Conservation (phyloP, 495 filamentous ascomycete species). For the Podospora pseudopauciseta region DNA sequence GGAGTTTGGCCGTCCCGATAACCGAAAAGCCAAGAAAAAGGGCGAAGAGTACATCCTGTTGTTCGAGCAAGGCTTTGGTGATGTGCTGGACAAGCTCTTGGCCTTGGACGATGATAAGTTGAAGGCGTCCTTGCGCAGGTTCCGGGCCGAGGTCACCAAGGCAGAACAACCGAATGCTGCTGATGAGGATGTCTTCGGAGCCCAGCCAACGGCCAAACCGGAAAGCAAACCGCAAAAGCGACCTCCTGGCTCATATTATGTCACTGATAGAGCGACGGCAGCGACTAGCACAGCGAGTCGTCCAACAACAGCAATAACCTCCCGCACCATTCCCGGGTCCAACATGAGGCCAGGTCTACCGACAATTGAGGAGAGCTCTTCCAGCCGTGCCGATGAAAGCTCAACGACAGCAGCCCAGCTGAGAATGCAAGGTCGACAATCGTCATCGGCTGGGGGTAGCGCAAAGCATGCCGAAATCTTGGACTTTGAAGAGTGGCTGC, state of each 20-base stretch:
- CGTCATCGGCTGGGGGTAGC: too few species aligned
- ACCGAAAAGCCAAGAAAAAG: background rate
- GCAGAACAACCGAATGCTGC: background rate
- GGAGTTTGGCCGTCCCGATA: background rate
- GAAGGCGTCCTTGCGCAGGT: background rate
- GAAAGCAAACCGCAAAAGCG: background rate
- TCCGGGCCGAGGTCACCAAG: background rate
- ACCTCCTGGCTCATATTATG: too few species aligned
- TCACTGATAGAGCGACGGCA: too few species aligned
- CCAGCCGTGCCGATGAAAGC: too few species aligned
- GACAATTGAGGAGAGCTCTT: too few species aligned
- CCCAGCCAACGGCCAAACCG: background rate
- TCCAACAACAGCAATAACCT: too few species aligned
- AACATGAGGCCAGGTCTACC: too few species aligned
- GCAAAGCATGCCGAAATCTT: background rate
- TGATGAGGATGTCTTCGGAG: too few species aligned
- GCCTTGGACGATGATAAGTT: background rate
- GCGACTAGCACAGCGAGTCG: too few species aligned
- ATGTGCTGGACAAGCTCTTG: background rate
- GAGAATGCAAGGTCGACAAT: too few species aligned
- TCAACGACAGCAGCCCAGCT: too few species aligned
- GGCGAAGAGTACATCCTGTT: background rate
- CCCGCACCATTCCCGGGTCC: too few species aligned
- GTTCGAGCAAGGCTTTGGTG: background rate
- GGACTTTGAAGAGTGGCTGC: background rate